A percentile compares a stretch with the other conserved stretches of the same genome.
Evolutionary conservation across 1,284 basidiomycete species (phyloP).

Genomic region (Lentinus polychrous): DNA sequence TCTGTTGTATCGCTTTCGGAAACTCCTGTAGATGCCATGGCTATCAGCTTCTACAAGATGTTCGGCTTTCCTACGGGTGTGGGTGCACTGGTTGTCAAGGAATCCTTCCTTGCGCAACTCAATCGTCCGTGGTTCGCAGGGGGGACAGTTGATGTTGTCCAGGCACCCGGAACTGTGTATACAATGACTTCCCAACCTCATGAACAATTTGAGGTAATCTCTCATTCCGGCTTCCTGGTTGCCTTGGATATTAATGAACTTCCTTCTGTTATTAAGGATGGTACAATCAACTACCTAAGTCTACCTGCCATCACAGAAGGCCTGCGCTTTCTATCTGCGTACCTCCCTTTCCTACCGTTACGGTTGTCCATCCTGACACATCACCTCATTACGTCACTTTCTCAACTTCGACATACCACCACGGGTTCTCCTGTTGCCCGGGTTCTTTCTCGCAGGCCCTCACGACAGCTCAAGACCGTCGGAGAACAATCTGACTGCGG

Average conservation of each 20-base stretch:
- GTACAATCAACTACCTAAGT: conserved; percentile 75
- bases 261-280: conserved; percentile 45
- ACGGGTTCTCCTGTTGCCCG: conserved; percentile 52
- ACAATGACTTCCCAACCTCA: conserved; percentile 53
- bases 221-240: neutral
- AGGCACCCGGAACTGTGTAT: conserved; percentile 65
- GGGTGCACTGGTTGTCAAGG: conserved; percentile 71
- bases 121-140: conserved; percentile 80
- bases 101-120: conserved; percentile 52
- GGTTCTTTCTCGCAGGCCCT: conserved; percentile 55
- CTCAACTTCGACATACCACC: conserved; percentile 48
- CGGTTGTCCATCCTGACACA: conserved; percentile 58
- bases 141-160: conserved; percentile 74
- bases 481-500: conserved; percentile 65
- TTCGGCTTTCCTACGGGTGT: conserved; percentile 84
- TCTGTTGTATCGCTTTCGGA: conserved; percentile 59
- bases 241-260: neutral
- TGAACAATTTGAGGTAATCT: conserved; percentile 69
- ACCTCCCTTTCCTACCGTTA: conserved; percentile 69
- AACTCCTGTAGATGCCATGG: conserved; percentile 71
- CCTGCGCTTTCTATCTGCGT: conserved; percentile 65
- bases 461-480: conserved; percentile 41
- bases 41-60: conserved; percentile 84
- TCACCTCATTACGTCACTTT: conserved; percentile 46
- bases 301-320: conserved; percentile 72